Evolutionary conservation across 805 yeast genomes (phyloP).

Genomic region (Teunomyces cretensis): DNA sequence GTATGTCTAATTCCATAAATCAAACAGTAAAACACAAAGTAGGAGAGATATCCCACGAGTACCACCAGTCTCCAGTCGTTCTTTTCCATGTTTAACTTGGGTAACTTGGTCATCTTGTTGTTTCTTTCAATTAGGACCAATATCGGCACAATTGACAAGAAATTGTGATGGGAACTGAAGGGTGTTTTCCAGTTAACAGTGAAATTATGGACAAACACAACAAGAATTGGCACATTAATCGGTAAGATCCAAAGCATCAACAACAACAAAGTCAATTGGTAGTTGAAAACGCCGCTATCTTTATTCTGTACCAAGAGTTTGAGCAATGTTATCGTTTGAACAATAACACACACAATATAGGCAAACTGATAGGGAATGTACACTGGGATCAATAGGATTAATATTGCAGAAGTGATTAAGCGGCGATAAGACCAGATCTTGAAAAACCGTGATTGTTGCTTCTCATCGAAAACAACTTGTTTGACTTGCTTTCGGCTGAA

Average conservation of each 20-base stretch:
- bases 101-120: constrained; percentile 48
- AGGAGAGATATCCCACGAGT: constrained; percentile 19
- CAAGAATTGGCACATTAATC: constrained; percentile 69
- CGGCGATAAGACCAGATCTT: constrained; percentile 9
- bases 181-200: constrained; percentile 79
- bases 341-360: constrained; percentile 54
- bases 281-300: constrained; percentile 47
- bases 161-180: constrained; percentile 82
- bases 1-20: constrained; percentile 78
- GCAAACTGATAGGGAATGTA: constrained; percentile 84
- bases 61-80: not conserved
- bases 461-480: not conserved
- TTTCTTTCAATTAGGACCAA: constrained; percentile 58
- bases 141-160: constrained; percentile 74
- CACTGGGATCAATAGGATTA: constrained; percentile 48
- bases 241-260: constrained; percentile 79
- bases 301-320: constrained; percentile 17
- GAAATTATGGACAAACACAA: constrained; percentile 81
- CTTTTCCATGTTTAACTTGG: constrained; percentile 17
- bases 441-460: not conserved
- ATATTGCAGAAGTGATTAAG: constrained; percentile 35
- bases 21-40: constrained; percentile 59
- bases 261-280: constrained; percentile 60
- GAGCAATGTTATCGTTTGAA: constrained; percentile 57
- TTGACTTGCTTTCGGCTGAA: not conserved